Percentiles rank a stretch among this genome's conserved stretches.
phyloP scores from a whole-genome alignment of 1,284 basidiomycete species.

The Takashimella tepidaria region DNA sequence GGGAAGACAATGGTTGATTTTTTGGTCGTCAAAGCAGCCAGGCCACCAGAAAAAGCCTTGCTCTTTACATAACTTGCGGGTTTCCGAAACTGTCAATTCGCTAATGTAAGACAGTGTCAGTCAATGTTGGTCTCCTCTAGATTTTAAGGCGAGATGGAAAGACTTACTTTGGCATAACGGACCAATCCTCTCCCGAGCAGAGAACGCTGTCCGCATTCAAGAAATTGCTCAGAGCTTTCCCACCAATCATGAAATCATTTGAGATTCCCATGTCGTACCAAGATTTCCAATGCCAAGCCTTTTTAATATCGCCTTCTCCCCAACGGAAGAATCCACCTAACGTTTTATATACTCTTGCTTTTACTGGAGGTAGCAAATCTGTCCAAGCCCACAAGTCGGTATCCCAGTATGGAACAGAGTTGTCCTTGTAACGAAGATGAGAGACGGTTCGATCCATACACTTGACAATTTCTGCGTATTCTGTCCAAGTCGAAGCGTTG shows the following conservation, averaged over 20 bases:
- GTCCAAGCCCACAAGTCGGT: not conserved
- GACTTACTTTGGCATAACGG: not conserved
- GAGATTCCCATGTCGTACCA: not conserved
- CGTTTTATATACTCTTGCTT: not conserved
- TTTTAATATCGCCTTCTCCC: not conserved
- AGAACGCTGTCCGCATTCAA: not conserved
- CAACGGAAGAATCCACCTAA: not conserved
- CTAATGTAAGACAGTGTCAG: not conserved
- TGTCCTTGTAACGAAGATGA: not conserved
- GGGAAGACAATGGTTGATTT: not conserved
- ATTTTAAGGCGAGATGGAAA: no score
- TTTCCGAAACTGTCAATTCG: not conserved
- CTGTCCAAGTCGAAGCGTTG: not conserved
- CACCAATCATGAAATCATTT: not conserved
- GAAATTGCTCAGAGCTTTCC: not conserved
- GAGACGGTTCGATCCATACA: not conserved
- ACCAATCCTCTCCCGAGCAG: not conserved
- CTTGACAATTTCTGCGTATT: not conserved
- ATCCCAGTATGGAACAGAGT: not conserved
- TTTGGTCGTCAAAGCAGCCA: not conserved
- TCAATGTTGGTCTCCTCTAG: not conserved
- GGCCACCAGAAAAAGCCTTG: not conserved
- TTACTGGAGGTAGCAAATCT: not conserved
- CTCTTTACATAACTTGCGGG: not conserved
- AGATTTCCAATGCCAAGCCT: not conserved